phyloP scores from a whole-genome alignment of 768 basidiomycete genomes.

The Suillus bovinus region DNA sequence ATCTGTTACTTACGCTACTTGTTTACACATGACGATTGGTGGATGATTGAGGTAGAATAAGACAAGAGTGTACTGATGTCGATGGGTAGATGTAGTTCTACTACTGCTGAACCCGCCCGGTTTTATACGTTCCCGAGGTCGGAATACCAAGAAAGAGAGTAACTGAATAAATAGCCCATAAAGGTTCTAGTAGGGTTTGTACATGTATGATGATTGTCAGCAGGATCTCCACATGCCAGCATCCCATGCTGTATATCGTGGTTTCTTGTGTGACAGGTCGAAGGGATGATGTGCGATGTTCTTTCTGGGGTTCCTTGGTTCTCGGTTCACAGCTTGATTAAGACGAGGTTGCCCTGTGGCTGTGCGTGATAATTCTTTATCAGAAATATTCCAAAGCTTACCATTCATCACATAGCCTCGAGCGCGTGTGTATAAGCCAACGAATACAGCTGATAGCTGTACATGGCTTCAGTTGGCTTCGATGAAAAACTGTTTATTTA shows the following conservation, averaged over 20 bases:
- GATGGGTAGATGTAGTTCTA: conserved; percentile 12
- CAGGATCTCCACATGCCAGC: conserved; percentile 25
- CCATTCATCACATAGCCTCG: background rate
- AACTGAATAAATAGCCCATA: conserved; percentile 32
- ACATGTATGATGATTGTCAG: conserved; percentile 19
- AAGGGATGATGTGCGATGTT: conserved; percentile 21
- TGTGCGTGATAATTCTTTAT: conserved; percentile 26
- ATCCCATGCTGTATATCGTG: conserved; percentile 27
- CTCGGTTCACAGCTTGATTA: conserved; percentile 17
- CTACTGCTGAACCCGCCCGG: conserved; percentile 12
- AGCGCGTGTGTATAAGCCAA: conserved; percentile 2
- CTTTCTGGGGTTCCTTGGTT: conserved; percentile 16
- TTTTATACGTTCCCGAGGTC: conserved; percentile 30
- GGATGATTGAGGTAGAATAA: conserved; percentile 5
- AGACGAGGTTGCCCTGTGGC: conserved; percentile 33
- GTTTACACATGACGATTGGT: conserved; percentile 59
- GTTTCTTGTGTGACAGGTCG: conserved; percentile 19
- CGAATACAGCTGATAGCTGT: background rate
- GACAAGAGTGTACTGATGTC: conserved; percentile 6
- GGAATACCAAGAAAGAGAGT: conserved; percentile 27
- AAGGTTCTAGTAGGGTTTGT: conserved; percentile 26
- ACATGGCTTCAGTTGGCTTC: background rate
- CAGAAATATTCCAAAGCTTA: conserved; percentile 20
- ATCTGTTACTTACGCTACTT: conserved; percentile 61
- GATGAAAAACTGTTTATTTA: conserved; percentile 4